Base-by-base conservation (phyloP, 306 rosid species). In the Pyrus communis region DNA sequence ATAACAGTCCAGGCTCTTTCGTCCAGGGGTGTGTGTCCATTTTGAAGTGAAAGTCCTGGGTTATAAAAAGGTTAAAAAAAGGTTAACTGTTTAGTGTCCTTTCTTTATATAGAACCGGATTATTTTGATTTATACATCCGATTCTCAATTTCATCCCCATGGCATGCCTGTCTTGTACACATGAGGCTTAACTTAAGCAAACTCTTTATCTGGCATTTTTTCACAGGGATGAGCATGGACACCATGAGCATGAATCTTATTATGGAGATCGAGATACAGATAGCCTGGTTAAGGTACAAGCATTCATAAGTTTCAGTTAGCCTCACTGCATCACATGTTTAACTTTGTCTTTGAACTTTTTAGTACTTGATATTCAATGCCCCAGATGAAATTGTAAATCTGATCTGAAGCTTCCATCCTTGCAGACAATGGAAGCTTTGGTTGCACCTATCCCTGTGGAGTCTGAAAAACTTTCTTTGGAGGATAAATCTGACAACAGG, bases 211-310 rank as follows among this genome's bases (percentile, higher is more conserved):
- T 71, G 71, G 72, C 23, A 77, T 74, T 85, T 69, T 60, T 62
- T 81, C 81, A 73, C 89, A 95, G 98, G 91, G 83, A 80, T 78
- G 92, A 92, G 61, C 96, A 90, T 80, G 98, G 97, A 69, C 98
- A 88, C 86, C 98, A 94, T 72, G 98, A 90, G 22, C 98, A 95
- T 45, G 98, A 95, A 84, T 90, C 98, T 55, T 95, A 95, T 79
- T 83, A 92, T 73, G 98, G 98, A 69, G 96, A 95, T 79, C 95
- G 98, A 72, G 98, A 95, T 89, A 81, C 95, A 71, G 98, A 92
- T 46, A 86, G 88, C 77, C 87, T 95, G 65, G 90, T 95, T 84
- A 86, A 95, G 98, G 98, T 95, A 86, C 42, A 71, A 33, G 69
- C 25, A 57, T 40, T 31, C 52, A 70, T 43, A 64, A 64, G 64